Conservation (phyloP, 768 basidiomycete species). For the Phylloporus sp. region DNA sequence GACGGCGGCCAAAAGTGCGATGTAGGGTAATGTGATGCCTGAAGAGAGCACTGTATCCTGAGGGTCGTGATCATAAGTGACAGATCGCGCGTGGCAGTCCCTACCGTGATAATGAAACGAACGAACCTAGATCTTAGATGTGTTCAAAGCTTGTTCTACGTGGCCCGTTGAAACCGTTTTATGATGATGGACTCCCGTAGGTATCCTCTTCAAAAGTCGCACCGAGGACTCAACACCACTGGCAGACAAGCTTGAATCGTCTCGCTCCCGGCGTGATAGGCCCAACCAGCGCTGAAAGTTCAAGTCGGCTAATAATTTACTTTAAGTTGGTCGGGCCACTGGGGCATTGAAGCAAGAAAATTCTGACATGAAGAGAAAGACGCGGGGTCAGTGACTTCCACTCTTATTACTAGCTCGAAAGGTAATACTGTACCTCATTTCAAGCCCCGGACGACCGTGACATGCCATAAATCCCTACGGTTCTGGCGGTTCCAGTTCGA, state of each 20-base stretch:
- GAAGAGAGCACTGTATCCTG: constrained; percentile 1
- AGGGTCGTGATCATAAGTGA: constrained; percentile 8
- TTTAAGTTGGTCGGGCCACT: no score
- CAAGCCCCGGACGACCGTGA: background rate
- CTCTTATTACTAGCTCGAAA: no score
- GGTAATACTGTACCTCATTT: no score
- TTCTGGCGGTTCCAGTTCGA: no score
- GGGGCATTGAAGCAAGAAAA: no score
- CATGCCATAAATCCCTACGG: no score
- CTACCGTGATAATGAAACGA: constrained; percentile 7
- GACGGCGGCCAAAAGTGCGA: background rate
- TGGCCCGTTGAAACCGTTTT: background rate
- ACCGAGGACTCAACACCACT: no score
- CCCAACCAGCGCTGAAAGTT: no score
- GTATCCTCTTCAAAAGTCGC: background rate
- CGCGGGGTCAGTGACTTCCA: background rate
- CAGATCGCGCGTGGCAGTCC: constrained; percentile 6
- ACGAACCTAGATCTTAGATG: constrained; percentile 15
- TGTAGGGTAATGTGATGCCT: background rate
- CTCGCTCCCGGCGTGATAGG: no score
- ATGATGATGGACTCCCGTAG: background rate
- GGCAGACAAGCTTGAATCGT: background rate
- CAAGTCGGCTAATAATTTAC: no score
- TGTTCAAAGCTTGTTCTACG: background rate
- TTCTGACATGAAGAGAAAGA: no score